Conservation (phyloP, 495 filamentous ascomycete species). For the Neurospora sp. region DNA sequence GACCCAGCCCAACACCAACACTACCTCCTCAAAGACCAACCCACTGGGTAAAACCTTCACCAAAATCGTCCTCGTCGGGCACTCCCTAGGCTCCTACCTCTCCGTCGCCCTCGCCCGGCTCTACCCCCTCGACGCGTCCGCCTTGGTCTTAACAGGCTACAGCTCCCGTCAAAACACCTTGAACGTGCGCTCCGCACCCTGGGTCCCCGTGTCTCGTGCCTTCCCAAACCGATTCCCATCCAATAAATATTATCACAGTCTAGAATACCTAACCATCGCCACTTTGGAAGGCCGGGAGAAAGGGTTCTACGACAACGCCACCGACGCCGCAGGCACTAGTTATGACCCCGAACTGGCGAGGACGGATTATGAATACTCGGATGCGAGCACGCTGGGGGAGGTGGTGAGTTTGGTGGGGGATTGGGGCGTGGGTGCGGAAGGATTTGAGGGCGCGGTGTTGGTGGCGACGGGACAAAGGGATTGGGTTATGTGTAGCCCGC, state of each 20-base stretch:
- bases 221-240: neutral
- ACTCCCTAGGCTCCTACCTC: constrained; percentile 18
- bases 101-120: constrained; percentile 5
- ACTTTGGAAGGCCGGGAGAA: neutral
- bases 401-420: neutral
- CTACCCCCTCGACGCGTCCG: constrained; percentile 13
- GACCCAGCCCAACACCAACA: constrained; percentile 7
- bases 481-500: constrained; percentile 1
- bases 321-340: neutral
- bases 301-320: neutral
- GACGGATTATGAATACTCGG: neutral
- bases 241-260: neutral
- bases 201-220: neutral
- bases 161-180: neutral
- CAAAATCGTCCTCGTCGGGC: constrained; percentile 13
- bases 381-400: neutral
- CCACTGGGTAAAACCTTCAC: constrained; percentile 9
- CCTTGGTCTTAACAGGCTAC: constrained; percentile 12
- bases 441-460: neutral
- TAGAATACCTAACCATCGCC: neutral
- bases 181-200: neutral
- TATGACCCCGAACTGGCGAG: neutral
- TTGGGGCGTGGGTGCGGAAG: neutral
- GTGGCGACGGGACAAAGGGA: constrained; percentile 2
- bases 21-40: constrained; percentile 44